A percentile compares a stretch with the other conserved stretches of the same genome.
These are phyloP conservation scores for Colletotrichum brevisporum DNA, from an alignment of 2,329 filamentous ascomycete species.

Conservation along the genomic window DNA sequence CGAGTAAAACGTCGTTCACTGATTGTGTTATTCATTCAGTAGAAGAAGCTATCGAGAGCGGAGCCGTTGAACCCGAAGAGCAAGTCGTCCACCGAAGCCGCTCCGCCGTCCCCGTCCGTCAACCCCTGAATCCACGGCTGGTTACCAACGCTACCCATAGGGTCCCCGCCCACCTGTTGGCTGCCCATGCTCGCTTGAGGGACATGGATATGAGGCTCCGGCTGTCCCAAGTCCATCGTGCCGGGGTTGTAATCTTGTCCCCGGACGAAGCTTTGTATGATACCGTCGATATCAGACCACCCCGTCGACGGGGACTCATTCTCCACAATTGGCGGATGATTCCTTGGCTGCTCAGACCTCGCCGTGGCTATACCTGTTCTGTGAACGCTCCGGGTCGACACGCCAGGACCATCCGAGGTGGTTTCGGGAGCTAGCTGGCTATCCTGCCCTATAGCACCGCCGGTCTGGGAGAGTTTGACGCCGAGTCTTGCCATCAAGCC, in stretches of 20 bases:
- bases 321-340: not conserved
- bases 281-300: conserved; percentile 53
- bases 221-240: conserved; percentile 5
- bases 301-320: conserved; percentile 39
- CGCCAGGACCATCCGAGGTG: not conserved
- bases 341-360: not conserved
- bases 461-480: conserved; percentile 42
- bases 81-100: conserved; percentile 46
- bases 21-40: conserved; percentile 6
- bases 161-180: not conserved
- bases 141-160: conserved; percentile 1
- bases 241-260: conserved; percentile 39
- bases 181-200: not conserved
- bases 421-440: not conserved
- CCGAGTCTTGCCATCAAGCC: conserved; percentile 61
- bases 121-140: conserved; percentile 15
- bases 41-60: conserved; percentile 45
- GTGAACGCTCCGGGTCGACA: not conserved
- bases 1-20: not conserved
- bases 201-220: not conserved
- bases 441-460: not conserved
- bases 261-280: conserved; percentile 53
- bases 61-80: conserved; percentile 52
- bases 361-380: not conserved
- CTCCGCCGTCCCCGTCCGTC: conserved; percentile 26